Evolutionary conservation across 129 eudicot species (phyloP).

Genomic region (Erigeron canadensis): DNA sequence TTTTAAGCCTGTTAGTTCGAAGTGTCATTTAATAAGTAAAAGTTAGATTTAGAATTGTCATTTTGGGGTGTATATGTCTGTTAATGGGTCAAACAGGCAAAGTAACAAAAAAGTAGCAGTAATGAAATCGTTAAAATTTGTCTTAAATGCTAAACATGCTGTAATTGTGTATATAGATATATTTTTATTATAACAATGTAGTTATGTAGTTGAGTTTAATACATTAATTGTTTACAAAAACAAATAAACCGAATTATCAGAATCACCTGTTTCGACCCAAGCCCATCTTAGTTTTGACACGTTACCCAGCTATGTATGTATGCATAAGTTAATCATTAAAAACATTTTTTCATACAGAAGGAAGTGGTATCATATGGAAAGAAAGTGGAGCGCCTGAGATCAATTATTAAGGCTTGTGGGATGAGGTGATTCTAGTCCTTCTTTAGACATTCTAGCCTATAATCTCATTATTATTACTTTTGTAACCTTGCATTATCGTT

Average conservation of each 20-base stretch:
- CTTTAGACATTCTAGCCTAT: conserved; percentile 5
- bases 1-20: not conserved
- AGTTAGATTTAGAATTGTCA: not conserved
- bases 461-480: not conserved
- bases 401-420: conserved; percentile 87
- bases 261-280: too few species aligned
- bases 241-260: too few species aligned
- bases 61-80: not conserved
- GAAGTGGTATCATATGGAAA: conserved; percentile 75
- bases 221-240: too few species aligned
- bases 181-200: too few species aligned
- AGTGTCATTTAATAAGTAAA: not conserved
- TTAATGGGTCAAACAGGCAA: not conserved
- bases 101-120: not conserved
- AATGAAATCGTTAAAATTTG: too few species aligned
- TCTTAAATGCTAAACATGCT: too few species aligned
- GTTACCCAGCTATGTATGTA: not conserved
- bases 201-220: too few species aligned
- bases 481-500: conserved; percentile 14
- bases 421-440: conserved; percentile 52
- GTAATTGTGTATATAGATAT: too few species aligned
- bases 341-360: too few species aligned
- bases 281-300: too few species aligned
- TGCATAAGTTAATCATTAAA: too few species aligned
- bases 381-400: conserved; percentile 79